Evolutionary conservation across 805 yeast species (phyloP), one percentile per base, ranked within the genome.

Genomic region (Ogataea nitratoaversa): DNA sequence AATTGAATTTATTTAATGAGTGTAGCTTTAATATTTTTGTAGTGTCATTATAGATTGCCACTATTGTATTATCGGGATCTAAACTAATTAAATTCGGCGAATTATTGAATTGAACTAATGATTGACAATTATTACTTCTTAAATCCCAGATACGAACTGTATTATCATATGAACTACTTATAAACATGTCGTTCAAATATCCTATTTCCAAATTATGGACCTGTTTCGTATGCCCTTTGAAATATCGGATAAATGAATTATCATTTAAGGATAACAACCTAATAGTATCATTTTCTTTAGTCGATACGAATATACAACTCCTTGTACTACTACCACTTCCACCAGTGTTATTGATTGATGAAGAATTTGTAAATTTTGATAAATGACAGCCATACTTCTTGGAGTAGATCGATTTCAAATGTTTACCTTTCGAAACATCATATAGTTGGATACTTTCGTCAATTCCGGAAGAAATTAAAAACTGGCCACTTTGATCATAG

Each of bases 301-400:
- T 88, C 5, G 96, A 84, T 1, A 95, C 89, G 57, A 84, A 86
- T 2, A 63, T 41, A 13, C 91, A 69, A 53, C 93, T 82, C 51
- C n/a, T n/a, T n/a, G n/a, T n/a, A n/a, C n/a, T n/a, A n/a, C n/a
- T n/a, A n/a, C n/a, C n/a, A n/a, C n/a, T n/a, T n/a, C n/a, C n/a
- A n/a, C n/a, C n/a, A n/a, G n/a, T n/a, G n/a, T n/a, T n/a, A n/a
- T n/a, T n/a, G n/a, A n/a, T 75, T 71, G 25, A 22, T 33, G 79
- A 80, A 32, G 75, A 72, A 54, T 84, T 95, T 1, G 96, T 80
- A 60, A 93, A 93, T 34, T 79, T 71, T 2, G 96, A 96, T 29
- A 86, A 63, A 54, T 87, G 89, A 42, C 89, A 85, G 1, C 99
- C 99, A 53, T 93, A 93, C 57, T 93, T 93, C 64, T 89, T 90